Evolutionary conservation across 139 green algal species (phyloP).

Genomic region (Haematococcus lacustris): DNA sequence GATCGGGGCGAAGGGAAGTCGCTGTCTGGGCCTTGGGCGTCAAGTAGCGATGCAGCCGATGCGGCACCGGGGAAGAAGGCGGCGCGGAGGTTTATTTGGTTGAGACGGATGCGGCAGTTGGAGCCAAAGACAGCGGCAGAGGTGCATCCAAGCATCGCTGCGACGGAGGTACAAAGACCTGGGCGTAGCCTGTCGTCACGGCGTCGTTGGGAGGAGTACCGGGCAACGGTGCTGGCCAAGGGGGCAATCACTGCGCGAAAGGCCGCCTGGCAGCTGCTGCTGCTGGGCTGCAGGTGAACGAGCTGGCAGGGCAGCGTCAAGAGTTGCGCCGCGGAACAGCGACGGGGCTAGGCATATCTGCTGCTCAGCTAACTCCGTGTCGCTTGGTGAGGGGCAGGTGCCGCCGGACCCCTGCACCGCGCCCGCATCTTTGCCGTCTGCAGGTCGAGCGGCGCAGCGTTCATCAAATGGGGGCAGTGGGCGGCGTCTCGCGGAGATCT

Average conservation of each 20-base stretch:
- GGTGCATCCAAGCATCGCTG: neutral
- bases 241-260: constrained; percentile 20
- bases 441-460: constrained; percentile 53
- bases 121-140: neutral
- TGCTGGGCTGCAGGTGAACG: constrained; percentile 30
- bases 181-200: neutral
- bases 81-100: neutral
- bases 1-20: neutral
- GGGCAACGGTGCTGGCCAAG: too few species aligned
- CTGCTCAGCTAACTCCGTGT: neutral
- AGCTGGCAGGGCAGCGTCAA: neutral
- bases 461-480: constrained; percentile 93
- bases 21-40: too few species aligned
- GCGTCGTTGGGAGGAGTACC: neutral
- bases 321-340: neutral
- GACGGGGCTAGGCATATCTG: neutral
- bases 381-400: neutral
- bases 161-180: neutral
- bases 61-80: too few species aligned
- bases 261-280: constrained; percentile 49
- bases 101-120: neutral
- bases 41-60: too few species aligned
- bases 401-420: neutral
- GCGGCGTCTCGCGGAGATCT: constrained; percentile 82
- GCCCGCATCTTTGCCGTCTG: neutral